These are phyloP conservation scores for Citrus unshiu DNA, from an alignment of 345 rosid species.

Conservation along the genomic window DNA sequence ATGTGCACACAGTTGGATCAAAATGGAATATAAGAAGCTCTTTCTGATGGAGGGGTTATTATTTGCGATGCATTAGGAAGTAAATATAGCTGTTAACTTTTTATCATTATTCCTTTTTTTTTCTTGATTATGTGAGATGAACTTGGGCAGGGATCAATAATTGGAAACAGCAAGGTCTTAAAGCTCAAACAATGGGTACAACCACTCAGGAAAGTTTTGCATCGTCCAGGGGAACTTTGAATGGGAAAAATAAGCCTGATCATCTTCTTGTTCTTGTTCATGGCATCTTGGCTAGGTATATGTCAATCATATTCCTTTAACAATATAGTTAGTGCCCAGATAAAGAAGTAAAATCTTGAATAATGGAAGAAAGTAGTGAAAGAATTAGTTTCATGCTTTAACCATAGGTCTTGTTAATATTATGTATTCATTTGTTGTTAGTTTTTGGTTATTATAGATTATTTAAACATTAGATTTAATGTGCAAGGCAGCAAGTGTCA, in stretches of 20 bases:
- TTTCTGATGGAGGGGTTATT: not conserved
- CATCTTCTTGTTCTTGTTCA: constrained; percentile 99
- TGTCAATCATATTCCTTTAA: not conserved
- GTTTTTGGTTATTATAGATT: not conserved
- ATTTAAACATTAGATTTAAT: not conserved
- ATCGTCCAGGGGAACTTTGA: constrained; percentile 29
- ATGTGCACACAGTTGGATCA: not conserved
- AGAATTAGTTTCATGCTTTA: not conserved
- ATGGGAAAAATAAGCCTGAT: constrained; percentile 62
- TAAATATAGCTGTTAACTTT: not conserved
- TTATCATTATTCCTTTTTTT: not conserved
- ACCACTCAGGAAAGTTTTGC: constrained; percentile 44
- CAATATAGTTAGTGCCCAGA: not conserved
- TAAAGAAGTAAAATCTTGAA: not conserved
- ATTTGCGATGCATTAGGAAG: not conserved
- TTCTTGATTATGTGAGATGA: constrained; percentile 7
- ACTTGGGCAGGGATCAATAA: constrained; percentile 36
- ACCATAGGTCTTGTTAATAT: not conserved
- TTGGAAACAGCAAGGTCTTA: constrained; percentile 46
- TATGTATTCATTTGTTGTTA: not conserved
- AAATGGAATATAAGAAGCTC: not conserved
- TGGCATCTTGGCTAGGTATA: constrained; percentile 90
- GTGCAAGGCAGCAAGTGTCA: not conserved
- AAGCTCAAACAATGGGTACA: constrained; percentile 65
- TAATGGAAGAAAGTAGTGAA: not conserved